Evolutionary conservation across 352 stramenopile genomes (phyloP), one percentile per base, ranked within the genome.

Genomic region (Globisporangium polare): DNA sequence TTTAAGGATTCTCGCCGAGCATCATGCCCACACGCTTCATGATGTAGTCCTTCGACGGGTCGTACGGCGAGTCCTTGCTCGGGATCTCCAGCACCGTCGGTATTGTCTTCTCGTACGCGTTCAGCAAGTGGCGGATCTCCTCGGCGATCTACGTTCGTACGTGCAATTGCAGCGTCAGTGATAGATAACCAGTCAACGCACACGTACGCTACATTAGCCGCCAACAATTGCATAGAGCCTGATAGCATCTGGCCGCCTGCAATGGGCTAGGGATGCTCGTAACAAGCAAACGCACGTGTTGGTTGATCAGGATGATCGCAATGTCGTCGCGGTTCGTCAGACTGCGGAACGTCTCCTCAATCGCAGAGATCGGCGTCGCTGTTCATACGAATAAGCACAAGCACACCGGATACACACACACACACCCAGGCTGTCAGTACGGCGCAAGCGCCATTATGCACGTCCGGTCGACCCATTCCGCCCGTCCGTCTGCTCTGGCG

Each of bases 281-380:
- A 45, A 37, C 22, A n/a, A 53, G 47, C 24, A 37, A 29, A 35
- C 83, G 47, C 73, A 95, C 90, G 65, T 99, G 96, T 77, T 99
- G 97, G 78, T 99, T 99, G 69, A 99, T 99, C 24, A 99, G 84
- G 62, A 99, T 96, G 61, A 99, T 99, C 41, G 89, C 97, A 62
- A 99, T 88, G 77, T 99, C 97, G 69, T 98, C 89, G 47, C 97
- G 89, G 49, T 67, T 94, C 33, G 95, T 93, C 37, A 99, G 89
- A 31, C 75, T 77, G 53, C 94, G 92, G 74, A 99, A 99, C 26
- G 88, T 92, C 43, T 96, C 79, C 66, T 97, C 89, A 61, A 98
- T 96, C n/a, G 78, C 78, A 7, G 86, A 88, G 53, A 96, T 86
- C 7, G 88, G 87, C 8, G 92, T 98, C 42, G 85, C 92, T 93